Conservation (phyloP, 768 basidiomycete species). For the Lactarius evosmus region DNA sequence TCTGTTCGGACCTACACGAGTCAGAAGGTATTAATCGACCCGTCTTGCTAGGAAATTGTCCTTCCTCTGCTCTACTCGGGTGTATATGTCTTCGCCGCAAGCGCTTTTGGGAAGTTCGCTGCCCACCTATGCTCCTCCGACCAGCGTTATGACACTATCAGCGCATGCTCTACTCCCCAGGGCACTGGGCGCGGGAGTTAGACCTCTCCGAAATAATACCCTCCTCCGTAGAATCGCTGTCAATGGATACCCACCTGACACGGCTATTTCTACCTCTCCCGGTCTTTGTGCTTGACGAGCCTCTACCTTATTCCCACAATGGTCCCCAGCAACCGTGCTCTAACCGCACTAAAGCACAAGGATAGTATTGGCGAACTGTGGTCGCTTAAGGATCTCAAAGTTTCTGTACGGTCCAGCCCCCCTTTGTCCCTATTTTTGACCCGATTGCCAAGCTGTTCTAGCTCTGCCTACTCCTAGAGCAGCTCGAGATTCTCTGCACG, state of each 20-base stretch:
- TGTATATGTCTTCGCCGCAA: conserved; percentile 45
- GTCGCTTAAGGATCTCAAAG: conserved; percentile 20
- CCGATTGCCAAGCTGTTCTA: conserved; percentile 14
- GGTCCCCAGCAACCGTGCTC: conserved; percentile 21
- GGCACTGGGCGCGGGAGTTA: conserved; percentile 77
- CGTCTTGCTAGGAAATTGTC: conserved; percentile 51
- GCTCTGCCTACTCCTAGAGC: conserved; percentile 20
- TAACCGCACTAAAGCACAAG: conserved; percentile 15
- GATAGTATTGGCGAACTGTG: conserved; percentile 23
- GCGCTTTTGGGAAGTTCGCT: conserved; percentile 55
- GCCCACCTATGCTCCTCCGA: conserved; percentile 59
- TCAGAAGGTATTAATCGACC: neutral
- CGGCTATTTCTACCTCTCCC: conserved; percentile 56
- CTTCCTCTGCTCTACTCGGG: conserved; percentile 63
- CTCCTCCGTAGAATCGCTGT: conserved; percentile 45
- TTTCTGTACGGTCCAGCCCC: conserved; percentile 7
- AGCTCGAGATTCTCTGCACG: conserved; percentile 25
- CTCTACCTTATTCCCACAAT: conserved; percentile 21
- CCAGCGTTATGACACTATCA: conserved; percentile 82
- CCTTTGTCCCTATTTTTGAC: neutral
- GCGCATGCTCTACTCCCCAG: conserved; percentile 84
- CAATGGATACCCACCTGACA: conserved; percentile 61
- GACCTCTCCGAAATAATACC: conserved; percentile 56
- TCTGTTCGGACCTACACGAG: conserved; percentile 9
- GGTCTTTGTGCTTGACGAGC: conserved; percentile 25